Evolutionary conservation across 441 rosid genomes (phyloP), one percentile per base, ranked within the genome.

Genomic region (Populus trichocarpa): DNA sequence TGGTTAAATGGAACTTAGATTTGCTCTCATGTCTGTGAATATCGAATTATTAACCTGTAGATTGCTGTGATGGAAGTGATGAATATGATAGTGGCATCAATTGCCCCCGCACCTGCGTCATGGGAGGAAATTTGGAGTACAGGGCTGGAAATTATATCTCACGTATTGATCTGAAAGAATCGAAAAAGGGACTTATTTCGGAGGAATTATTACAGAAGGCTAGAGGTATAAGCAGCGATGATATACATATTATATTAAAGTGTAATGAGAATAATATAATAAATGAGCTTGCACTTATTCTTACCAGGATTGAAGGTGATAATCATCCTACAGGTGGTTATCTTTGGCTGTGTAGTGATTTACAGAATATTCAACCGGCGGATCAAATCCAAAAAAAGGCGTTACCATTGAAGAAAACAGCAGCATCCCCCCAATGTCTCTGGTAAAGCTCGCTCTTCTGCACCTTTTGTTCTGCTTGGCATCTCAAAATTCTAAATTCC

Each of bases 41-140:
- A 61, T 61, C 26, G 0, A 61, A 59, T n/a, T n/a, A 59, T n/a
- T n/a, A 8, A 61, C 10, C 26, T 77, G 79, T 83, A 93, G 98
- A 95, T 85, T 95, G 97, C 79, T 95, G 99, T 67, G 99, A 95
- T 79, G 99, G 99, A 86, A 93, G 98, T 46, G 99, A 93, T 73
- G 99, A 95, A 86, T 88, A 95, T 50, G 90, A 86, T 30, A 77
- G 90, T 75, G 85, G 83, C 25, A 66, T 87, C 77, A 75, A 5
- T 28, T 95, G 99, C 79, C 94, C 92, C 68, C 89, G 92, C 83
- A 84, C 90, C 5, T 95, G 99, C 74, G 59, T 93, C 79, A 90
- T 92, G 97, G 99, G 99, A 69, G 97, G 94, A 82, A 86, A 82
- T 75, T 74, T 90, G 28, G 80, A 85, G 77, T 88, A 92, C 82